Base-by-base conservation (phyloP, 345 rosid species). In the Salix caprea region DNA sequence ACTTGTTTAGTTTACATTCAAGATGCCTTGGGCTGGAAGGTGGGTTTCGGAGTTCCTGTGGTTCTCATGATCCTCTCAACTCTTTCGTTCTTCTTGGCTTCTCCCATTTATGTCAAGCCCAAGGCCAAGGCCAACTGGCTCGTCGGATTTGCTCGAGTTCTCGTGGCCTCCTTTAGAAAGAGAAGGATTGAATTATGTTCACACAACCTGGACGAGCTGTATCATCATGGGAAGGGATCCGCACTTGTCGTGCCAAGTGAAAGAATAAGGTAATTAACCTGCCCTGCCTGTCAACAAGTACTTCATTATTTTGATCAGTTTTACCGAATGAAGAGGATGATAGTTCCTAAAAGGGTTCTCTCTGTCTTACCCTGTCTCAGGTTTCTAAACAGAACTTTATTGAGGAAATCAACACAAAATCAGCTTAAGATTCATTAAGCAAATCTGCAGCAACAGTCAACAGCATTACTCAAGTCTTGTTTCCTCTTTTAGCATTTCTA, bases 331-430 rank as follows among this genome's bases (percentile, higher is more conserved):
- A 36, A 36, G 37, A 36, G 46, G 46, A 40, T 46, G 18, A 46
- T 14, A 46, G 18, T 46, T 46, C 50, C 50, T 46, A 14, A 11
- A 46, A 14, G 1, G 50, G 4, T 42, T 23, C 34, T 1, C 36
- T 30, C 15, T 14, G 18, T 46, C 21, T 19, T 62, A 60, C 10
- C 21, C 9, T 60, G 61, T 44, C 7, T 16, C 71, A 88, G 97
- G 89, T 94, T 89, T 82, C 71, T 92, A 68, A 92, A 91, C 77
- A 94, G 87, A n/a, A n/a, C n/a, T n/a, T n/a, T 28, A 28, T 26
- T 26, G 28, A 26, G 28, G 28, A 26, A 26, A 26, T 26, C 28
- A 26, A 26, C 28, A 26, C 28, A 26, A 26, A 26, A 26, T 26
- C 28, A 26, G 1, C 28, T 26, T 26, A 26, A 26, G 28, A 26